A percentile compares a stretch with the other conserved stretches of the same genome.
These are phyloP conservation scores for Salvia miltiorrhiza DNA, from an alignment of 257 asterid species.

Conservation along the genomic window DNA sequence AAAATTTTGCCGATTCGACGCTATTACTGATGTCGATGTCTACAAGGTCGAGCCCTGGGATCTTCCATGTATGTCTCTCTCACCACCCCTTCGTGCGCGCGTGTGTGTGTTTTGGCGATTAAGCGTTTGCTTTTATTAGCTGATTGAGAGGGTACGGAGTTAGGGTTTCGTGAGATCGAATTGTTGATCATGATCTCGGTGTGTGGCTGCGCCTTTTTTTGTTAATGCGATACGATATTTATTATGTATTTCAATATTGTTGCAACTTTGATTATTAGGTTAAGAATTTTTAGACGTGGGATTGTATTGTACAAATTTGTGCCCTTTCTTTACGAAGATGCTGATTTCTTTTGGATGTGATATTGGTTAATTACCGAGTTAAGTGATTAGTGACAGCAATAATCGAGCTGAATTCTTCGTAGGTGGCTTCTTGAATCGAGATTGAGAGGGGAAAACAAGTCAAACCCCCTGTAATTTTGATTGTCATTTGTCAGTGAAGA, in stretches of 20 bases:
- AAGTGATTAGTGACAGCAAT: not conserved
- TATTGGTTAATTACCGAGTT: not conserved
- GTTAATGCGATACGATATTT: not conserved
- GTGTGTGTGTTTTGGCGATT: not conserved
- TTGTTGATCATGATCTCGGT: not conserved
- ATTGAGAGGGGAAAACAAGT: not conserved
- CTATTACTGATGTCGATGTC: conserved; percentile 78
- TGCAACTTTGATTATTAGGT: not conserved
- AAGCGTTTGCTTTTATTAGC: not conserved
- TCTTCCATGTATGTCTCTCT: conserved; percentile 57
- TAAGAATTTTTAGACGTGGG: not conserved
- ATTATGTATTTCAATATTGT: not conserved
- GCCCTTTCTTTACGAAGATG: not conserved
- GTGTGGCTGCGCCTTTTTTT: not conserved
- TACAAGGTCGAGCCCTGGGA: conserved; percentile 98
- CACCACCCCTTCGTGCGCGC: not conserved
- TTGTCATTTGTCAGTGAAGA: not conserved
- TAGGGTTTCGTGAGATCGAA: not conserved
- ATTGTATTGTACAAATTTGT: not conserved
- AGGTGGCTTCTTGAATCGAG: not conserved
- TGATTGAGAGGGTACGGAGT: not conserved
- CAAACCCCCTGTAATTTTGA: not conserved
- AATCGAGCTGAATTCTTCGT: not conserved
- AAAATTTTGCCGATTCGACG: conserved; percentile 55
- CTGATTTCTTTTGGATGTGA: not conserved